Evolutionary conservation across 768 basidiomycete species (phyloP), one percentile per base, ranked within the genome.

Genomic region (Suillus decipiens): DNA sequence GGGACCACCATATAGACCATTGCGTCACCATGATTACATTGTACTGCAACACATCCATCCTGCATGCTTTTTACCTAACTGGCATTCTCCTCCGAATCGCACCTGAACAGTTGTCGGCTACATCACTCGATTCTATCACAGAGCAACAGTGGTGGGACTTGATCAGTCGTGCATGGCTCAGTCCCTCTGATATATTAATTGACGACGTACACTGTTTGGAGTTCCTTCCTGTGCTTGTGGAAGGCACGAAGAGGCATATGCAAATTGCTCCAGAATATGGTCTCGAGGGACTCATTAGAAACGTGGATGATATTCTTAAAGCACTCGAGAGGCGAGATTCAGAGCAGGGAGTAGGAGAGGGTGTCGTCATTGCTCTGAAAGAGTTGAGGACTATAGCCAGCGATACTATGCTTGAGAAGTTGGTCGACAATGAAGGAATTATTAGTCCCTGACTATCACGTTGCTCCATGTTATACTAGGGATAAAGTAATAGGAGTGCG

Each of bases 141-240:
- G 51, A 31, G 10, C 4, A 31, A 10, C 50, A 53, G 51, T 53
- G 51, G 51, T 53, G 51, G 51, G 19, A 6, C 17, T 6, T 11
- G 5, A 53, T n/a, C 2, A 28, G 15, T 0, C 1, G 1, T 1
- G 24, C 48, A 28, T 50, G 48, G 47, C 0, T 0, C 22, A 0
- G 1, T 14, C 6, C 22, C 7, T 0, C 0, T 7, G 1, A 7
- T 24, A 12, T 48, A 0, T n/a, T n/a, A n/a, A 7, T 14, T 24
- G 1, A 28, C 48, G 31, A 51, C 10, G 11, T 3, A 19, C 31
- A 19, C 31, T 33, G 9, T 33, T 19, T 51, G 31, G 51, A 53
- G 31, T 11, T 53, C 51, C 51, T 53, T n/a, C 51, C 31, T 2
- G 19, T 6, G 5, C 51, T 53, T 33, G 51, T 33, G 31, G 51